Conservation (phyloP, 2,329 filamentous ascomycete species). For the Penicillium griseofulvum region DNA sequence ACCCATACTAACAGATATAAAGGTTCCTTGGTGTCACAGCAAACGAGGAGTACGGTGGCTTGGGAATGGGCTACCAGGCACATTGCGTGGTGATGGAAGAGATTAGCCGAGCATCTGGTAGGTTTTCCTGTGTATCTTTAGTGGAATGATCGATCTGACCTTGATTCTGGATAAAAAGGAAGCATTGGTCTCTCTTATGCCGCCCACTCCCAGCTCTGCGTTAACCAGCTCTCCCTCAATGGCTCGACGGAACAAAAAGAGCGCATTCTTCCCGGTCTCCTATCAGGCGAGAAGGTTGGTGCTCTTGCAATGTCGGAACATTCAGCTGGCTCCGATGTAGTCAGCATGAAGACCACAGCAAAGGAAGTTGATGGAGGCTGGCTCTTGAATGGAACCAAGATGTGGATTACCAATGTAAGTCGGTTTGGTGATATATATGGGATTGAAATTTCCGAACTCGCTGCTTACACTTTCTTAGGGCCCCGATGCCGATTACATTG, state of each 20-base stretch:
- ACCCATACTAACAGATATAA: slow-evolving; percentile 3
- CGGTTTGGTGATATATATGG: not conserved
- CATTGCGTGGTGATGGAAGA: slow-evolving; percentile 97
- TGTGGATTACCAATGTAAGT: slow-evolving; percentile 95
- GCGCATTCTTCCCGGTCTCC: slow-evolving; percentile 74
- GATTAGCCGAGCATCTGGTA: slow-evolving; percentile 77
- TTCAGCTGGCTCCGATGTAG: slow-evolving; percentile 86
- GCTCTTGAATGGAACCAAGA: slow-evolving; percentile 84
- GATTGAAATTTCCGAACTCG: not conserved
- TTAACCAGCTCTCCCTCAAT: slow-evolving; percentile 94
- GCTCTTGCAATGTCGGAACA: slow-evolving; percentile 95
- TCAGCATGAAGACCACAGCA: slow-evolving; percentile 88
- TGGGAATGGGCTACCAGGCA: slow-evolving; percentile 93
- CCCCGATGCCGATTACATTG: slow-evolving; percentile 84
- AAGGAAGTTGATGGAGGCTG: slow-evolving; percentile 80
- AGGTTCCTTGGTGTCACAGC: slow-evolving; percentile 88
- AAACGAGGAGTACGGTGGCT: slow-evolving; percentile 84
- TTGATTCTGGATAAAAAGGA: slow-evolving; percentile 22
- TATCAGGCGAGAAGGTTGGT: slow-evolving; percentile 77
- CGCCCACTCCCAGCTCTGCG: slow-evolving; percentile 91
- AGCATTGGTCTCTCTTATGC: slow-evolving; percentile 78
- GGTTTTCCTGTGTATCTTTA: slow-evolving; percentile 13
- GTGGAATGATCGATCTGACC: not conserved
- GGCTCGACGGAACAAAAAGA: slow-evolving; percentile 75
- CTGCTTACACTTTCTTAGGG: slow-evolving; percentile 44